Conservation (phyloP, 257 asterid species). For the Datura wrightii region DNA sequence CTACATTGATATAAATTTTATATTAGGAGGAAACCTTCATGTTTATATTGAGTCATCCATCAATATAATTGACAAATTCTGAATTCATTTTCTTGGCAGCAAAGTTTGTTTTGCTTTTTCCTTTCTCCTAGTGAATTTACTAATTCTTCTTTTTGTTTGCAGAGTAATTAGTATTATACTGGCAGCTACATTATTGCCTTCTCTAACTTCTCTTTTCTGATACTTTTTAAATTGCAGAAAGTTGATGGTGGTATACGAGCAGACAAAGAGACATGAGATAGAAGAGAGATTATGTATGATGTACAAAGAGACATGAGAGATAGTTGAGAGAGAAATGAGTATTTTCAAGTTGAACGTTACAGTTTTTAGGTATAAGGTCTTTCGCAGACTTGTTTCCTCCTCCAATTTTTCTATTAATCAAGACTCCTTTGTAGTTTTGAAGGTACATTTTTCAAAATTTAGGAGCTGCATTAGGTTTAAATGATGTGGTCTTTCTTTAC, state of each 20-base stretch:
- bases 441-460: slow-evolving; percentile 19
- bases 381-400: not conserved
- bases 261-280: not conserved
- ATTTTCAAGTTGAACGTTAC: slow-evolving; percentile 5
- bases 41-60: not conserved
- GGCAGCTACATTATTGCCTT: not conserved
- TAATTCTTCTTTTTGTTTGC: too few species aligned
- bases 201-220: not conserved
- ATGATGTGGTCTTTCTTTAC: not conserved
- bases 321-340: not conserved
- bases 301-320: slow-evolving; percentile 26
- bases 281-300: not conserved
- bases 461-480: slow-evolving; percentile 16
- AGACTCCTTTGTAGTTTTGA: slow-evolving; percentile 26
- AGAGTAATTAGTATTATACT: not conserved
- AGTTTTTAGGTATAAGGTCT: slow-evolving; percentile 19
- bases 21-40: not conserved
- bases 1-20: not conserved
- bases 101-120: not conserved
- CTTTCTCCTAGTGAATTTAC: not conserved
- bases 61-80: not conserved
- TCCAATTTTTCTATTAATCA: not conserved
- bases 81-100: not conserved
- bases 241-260: slow-evolving; percentile 4
- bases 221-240: slow-evolving; percentile 31